These are phyloP conservation scores for Termitomyces sp. DNA, from an alignment of 768 basidiomycete species.

Conservation along the genomic window DNA sequence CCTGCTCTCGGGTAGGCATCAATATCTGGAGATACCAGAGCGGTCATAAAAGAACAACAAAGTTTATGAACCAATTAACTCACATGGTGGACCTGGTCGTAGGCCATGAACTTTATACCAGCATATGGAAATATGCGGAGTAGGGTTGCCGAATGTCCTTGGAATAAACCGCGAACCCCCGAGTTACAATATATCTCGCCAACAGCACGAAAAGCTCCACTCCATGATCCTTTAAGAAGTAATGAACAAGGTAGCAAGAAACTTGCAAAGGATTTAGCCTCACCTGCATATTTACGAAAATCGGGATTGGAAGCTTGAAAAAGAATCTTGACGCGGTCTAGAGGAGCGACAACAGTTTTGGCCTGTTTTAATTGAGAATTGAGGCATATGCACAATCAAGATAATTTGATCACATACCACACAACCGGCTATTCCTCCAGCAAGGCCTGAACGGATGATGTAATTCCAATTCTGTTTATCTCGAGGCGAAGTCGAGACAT, in stretches of 20 bases:
- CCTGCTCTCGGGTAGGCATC: conserved; percentile 76
- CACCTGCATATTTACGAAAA: conserved; percentile 89
- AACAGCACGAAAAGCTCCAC: conserved; percentile 76
- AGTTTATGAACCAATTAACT: conserved; percentile 11
- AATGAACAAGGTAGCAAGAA: neutral
- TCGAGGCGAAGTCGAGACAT: conserved; percentile 40
- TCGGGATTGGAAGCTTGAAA: conserved; percentile 97
- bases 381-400: neutral
- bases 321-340: conserved; percentile 97
- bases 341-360: conserved; percentile 90
- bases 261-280: conserved; percentile 24
- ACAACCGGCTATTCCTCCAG: conserved; percentile 92
- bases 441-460: conserved; percentile 78
- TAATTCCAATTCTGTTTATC: conserved; percentile 55
- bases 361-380: conserved; percentile 45
- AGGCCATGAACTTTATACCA: conserved; percentile 94
- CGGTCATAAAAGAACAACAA: neutral
- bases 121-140: conserved; percentile 96
- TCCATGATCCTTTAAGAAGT: conserved; percentile 68
- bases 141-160: conserved; percentile 95
- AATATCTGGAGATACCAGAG: conserved; percentile 46
- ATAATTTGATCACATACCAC: conserved; percentile 53
- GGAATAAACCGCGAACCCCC: conserved; percentile 80
- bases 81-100: conserved; percentile 83
- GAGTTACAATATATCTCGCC: conserved; percentile 60